phyloP scores from a whole-genome alignment of 2,329 filamentous ascomycete genomes.

The Neonectria magnoliae region DNA sequence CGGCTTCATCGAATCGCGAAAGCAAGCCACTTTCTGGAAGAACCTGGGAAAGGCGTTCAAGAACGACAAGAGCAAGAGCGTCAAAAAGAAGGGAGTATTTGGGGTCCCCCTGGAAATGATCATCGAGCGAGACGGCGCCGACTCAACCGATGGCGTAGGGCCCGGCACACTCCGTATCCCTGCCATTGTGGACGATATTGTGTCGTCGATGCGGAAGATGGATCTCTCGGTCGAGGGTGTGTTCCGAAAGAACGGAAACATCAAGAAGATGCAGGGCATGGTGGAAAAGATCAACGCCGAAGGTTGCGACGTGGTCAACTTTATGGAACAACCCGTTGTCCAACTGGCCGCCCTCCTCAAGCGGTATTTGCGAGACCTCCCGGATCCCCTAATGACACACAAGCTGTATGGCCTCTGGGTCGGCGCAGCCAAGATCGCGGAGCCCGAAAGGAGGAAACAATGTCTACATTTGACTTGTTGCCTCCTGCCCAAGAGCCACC shows the following conservation, averaged over 20 bases:
- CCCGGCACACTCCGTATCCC: slow-evolving; percentile 91
- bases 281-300: slow-evolving; percentile 87
- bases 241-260: slow-evolving; percentile 99
- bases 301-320: slow-evolving; percentile 84
- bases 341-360: slow-evolving; percentile 94
- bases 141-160: slow-evolving; percentile 97
- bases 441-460: slow-evolving; percentile 83
- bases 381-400: slow-evolving; percentile 92
- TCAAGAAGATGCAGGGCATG: slow-evolving; percentile 89
- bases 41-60: slow-evolving; percentile 98
- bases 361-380: slow-evolving; percentile 92
- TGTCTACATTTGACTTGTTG: slow-evolving; percentile 93
- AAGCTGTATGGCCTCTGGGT: slow-evolving; percentile 94
- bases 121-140: slow-evolving; percentile 91
- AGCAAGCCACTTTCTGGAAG: slow-evolving; percentile 93
- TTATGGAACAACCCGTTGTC: slow-evolving; percentile 89
- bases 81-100: slow-evolving; percentile 94
- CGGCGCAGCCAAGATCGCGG: slow-evolving; percentile 85
- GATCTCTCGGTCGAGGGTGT: slow-evolving; percentile 98
- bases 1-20: slow-evolving; percentile 90
- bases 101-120: slow-evolving; percentile 88
- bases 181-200: slow-evolving; percentile 92
- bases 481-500: slow-evolving; percentile 88
- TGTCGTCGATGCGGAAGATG: slow-evolving; percentile 97
- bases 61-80: slow-evolving; percentile 78